phyloP scores from a whole-genome alignment of 257 asterid genomes.

The Nicotiana sylvestris region DNA sequence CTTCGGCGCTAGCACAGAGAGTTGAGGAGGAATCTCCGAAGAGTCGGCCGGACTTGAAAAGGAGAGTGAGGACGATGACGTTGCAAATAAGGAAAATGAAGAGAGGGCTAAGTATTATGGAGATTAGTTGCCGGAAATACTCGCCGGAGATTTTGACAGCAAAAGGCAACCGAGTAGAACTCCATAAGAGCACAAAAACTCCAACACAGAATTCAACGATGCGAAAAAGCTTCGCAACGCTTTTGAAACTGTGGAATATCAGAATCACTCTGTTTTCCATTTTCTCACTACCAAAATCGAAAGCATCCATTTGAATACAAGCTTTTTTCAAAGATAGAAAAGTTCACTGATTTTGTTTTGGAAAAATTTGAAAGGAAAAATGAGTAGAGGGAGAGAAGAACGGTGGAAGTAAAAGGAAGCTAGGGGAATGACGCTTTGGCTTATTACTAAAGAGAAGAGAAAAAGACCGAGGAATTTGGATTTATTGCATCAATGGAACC shows the following conservation, averaged over 20 bases:
- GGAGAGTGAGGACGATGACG: conserved; percentile 55
- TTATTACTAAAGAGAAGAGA: neutral
- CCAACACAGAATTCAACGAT: conserved; percentile 39
- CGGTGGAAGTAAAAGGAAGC: too few species aligned
- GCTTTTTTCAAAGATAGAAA: neutral
- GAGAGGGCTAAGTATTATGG: conserved; percentile 44
- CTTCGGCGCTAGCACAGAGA: neutral
- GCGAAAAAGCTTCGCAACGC: conserved; percentile 48
- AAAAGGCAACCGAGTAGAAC: conserved; percentile 41
- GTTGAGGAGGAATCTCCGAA: conserved; percentile 12
- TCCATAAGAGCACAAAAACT: conserved; percentile 41
- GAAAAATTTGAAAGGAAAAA: neutral
- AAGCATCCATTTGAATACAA: conserved; percentile 27
- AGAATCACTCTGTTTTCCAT: conserved; percentile 20
- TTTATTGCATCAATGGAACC: neutral
- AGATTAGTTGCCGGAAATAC: conserved; percentile 40
- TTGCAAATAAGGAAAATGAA: conserved; percentile 60
- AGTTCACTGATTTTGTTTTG: neutral
- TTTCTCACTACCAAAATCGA: conserved; percentile 17
- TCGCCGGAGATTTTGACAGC: conserved; percentile 54
- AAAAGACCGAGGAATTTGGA: neutral
- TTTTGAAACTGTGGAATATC: conserved; percentile 25
- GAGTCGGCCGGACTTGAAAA: conserved; percentile 46
- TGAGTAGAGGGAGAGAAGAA: too few species aligned
- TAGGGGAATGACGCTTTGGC: neutral